Evolutionary conservation across 108 stramenopile genomes (phyloP).

Genomic region (Cyclotella choctawhatcheeana): DNA sequence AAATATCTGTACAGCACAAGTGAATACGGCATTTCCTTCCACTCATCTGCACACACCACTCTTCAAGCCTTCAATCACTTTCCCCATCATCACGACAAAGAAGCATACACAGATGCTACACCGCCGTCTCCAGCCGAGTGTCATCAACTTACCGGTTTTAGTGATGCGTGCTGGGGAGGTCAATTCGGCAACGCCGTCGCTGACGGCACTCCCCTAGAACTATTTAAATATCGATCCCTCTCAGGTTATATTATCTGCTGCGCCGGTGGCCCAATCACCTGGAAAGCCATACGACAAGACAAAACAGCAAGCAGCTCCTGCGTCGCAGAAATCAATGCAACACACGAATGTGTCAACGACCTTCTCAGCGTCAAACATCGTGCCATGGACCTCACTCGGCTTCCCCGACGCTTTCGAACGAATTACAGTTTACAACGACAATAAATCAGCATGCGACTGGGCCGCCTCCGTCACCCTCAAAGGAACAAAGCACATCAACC

Average conservation of each 20-base stretch:
- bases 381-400: neutral
- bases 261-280: neutral
- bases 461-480: neutral
- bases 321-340: neutral
- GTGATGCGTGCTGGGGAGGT: neutral
- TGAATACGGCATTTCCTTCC: neutral
- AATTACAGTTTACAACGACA: constrained; percentile 8
- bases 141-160: neutral
- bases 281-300: no score
- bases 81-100: neutral
- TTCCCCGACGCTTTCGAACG: neutral
- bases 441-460: neutral
- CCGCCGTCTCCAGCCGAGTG: neutral
- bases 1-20: neutral
- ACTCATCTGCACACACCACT: neutral
- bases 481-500: neutral
- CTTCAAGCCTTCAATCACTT: neutral
- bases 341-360: neutral
- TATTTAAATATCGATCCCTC: neutral
- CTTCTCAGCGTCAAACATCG: neutral
- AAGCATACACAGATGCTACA: no score
- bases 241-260: neutral
- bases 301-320: no score
- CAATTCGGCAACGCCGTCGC: neutral
- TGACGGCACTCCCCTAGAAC: neutral